Evolutionary conservation across 2,329 filamentous ascomycete genomes (phyloP).

Genomic region (Coniochaeta sp.): DNA sequence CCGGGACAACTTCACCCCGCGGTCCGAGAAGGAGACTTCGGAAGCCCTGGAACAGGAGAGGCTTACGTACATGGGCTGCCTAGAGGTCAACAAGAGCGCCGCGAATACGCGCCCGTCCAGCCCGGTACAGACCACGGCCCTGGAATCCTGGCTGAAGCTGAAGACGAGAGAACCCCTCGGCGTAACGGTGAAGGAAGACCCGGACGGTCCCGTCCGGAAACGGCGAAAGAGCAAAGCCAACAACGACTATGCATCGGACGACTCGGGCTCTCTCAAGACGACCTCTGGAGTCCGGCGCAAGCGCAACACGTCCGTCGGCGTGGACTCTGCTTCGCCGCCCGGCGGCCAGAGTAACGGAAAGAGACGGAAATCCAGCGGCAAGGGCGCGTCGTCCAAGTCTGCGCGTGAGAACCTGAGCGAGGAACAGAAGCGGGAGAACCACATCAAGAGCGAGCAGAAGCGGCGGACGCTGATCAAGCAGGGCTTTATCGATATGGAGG

Average conservation of each 20-base stretch:
- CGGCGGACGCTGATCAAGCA: conserved; percentile 73
- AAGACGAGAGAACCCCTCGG: conserved; percentile 17
- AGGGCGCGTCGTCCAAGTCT: conserved; percentile 29
- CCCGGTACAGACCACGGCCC: conserved; percentile 31
- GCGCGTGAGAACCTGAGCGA: conserved; percentile 68
- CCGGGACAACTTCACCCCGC: conserved; percentile 49
- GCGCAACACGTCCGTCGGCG: conserved; percentile 38
- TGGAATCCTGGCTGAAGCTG: conserved; percentile 12
- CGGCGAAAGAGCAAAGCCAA: conserved; percentile 48
- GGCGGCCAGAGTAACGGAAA: conserved; percentile 30
- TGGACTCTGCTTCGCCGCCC: conserved; percentile 22
- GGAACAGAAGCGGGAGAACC: conserved; percentile 77
- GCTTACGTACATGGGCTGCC: conserved; percentile 47
- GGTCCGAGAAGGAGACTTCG: conserved; percentile 47
- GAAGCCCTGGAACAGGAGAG: conserved; percentile 50
- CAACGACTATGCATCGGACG: conserved; percentile 29
- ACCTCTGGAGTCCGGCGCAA: conserved; percentile 33
- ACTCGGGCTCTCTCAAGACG: conserved; percentile 18
- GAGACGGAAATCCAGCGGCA: conserved; percentile 41
- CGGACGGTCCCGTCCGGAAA: conserved; percentile 38
- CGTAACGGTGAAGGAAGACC: conserved; percentile 25
- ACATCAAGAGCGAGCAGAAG: conserved; percentile 84
- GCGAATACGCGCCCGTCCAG: conserved; percentile 53
- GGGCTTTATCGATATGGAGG: conserved; percentile 73
- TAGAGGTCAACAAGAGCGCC: conserved; percentile 50